Conservation (phyloP, 306 rosid genomes). For the Trifolium subterraneum region DNA sequence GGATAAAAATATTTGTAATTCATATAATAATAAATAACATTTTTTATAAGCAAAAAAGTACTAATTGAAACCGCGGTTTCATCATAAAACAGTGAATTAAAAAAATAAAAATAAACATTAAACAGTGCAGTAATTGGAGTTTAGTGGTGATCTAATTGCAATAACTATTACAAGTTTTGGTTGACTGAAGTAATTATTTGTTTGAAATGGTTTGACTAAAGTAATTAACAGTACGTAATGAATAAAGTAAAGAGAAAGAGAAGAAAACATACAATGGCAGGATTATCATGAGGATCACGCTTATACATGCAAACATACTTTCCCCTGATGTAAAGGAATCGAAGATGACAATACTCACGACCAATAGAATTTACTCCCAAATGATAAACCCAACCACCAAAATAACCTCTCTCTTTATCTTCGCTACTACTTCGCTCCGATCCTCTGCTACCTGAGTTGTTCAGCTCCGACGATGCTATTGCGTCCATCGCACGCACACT, state of each 20-base stretch:
- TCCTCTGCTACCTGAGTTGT: conserved; percentile 42
- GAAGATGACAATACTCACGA: conserved; percentile 80
- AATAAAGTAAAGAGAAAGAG: background rate
- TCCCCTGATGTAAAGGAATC: conserved; percentile 78
- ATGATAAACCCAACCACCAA: conserved; percentile 93
- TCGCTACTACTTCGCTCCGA: conserved; percentile 44
- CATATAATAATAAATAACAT: too few species aligned
- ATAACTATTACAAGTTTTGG: background rate
- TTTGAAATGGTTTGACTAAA: too few species aligned
- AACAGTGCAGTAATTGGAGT: background rate
- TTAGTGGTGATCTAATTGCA: conserved; percentile 2
- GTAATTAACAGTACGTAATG: background rate
- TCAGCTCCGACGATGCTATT: conserved; percentile 33
- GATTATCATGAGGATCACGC: conserved; percentile 82
- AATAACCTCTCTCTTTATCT: conserved; percentile 54
- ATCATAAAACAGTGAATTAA: background rate
- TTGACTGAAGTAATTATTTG: too few species aligned
- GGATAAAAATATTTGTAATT: too few species aligned
- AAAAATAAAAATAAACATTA: too few species aligned
- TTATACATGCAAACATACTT: conserved; percentile 77
- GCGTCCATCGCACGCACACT: conserved; percentile 42
- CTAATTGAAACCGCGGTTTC: background rate
- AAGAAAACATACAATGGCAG: conserved; percentile 62
- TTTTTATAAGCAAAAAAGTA: background rate
- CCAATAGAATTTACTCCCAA: conserved; percentile 82